phyloP scores from a whole-genome alignment of 2,329 filamentous ascomycete genomes.

The Penicillium psychrosexuale region DNA sequence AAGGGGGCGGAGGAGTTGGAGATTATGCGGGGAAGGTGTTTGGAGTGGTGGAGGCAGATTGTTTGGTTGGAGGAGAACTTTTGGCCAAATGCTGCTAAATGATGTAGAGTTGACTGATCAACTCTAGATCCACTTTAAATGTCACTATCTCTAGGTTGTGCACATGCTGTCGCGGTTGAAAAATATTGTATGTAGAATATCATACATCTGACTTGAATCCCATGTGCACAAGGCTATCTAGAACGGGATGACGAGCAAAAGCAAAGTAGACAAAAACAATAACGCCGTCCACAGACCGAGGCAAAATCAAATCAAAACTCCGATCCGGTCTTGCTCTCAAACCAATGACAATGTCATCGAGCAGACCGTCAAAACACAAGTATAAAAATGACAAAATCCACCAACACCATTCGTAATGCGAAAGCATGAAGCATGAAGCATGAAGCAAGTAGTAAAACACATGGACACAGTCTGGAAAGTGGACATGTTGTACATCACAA shows the following conservation, averaged over 20 bases:
- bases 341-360: slow-evolving; percentile 1
- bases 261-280: not conserved
- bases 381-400: slow-evolving; percentile 1
- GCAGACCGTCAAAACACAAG: slow-evolving; percentile 4
- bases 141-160: not conserved
- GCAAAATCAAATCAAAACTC: slow-evolving; percentile 11
- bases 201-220: slow-evolving; percentile 13
- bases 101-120: not conserved
- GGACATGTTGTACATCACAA: slow-evolving; percentile 18
- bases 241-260: slow-evolving; percentile 9
- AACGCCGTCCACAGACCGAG: slow-evolving; percentile 2
- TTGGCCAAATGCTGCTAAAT: slow-evolving; percentile 49
- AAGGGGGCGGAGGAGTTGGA: slow-evolving; percentile 36
- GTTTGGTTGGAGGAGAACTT: slow-evolving; percentile 58
- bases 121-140: not conserved
- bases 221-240: slow-evolving; percentile 22
- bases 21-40: slow-evolving; percentile 42
- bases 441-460: not conserved
- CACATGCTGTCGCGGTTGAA: not conserved
- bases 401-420: slow-evolving; percentile 23
- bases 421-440: slow-evolving; percentile 8
- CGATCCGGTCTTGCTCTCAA: slow-evolving; percentile 4
- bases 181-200: slow-evolving; percentile 17
- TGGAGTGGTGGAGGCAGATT: slow-evolving; percentile 50
- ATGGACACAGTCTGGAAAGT: slow-evolving; percentile 9